phyloP scores from a whole-genome alignment of 1,284 basidiomycete genomes.

The Ceratobasidium sp. region DNA sequence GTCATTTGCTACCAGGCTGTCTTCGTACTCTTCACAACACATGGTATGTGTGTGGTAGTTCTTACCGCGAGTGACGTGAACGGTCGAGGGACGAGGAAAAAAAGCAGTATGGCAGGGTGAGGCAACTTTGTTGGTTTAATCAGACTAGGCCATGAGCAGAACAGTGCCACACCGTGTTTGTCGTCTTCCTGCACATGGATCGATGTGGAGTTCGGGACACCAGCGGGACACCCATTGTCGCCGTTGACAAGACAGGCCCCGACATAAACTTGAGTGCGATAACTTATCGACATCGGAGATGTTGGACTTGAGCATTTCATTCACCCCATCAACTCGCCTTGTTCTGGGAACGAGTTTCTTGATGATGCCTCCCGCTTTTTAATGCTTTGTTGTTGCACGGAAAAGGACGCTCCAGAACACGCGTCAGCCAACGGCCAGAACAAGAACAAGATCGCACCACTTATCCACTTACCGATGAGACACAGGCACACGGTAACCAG shows the following conservation, averaged over 20 bases:
- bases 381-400: slow-evolving; percentile 28
- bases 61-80: slow-evolving; percentile 12
- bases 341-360: not conserved
- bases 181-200: not conserved
- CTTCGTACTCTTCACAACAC: slow-evolving; percentile 21
- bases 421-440: too few relatives aligned
- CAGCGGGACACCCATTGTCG: not conserved
- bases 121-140: slow-evolving; percentile 4
- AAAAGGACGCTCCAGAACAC: too few relatives aligned
- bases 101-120: not conserved
- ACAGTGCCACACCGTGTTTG: slow-evolving; percentile 7
- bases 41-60: slow-evolving; percentile 6
- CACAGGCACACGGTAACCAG: too few relatives aligned
- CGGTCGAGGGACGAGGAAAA: not conserved
- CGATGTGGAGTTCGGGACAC: not conserved
- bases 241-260: not conserved
- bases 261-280: too few relatives aligned
- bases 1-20: slow-evolving; percentile 5
- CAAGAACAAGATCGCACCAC: too few relatives aligned
- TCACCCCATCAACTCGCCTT: not conserved
- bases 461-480: too few relatives aligned
- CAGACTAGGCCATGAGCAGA: not conserved
- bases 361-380: not conserved
- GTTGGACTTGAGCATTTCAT: not conserved
- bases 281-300: slow-evolving; percentile 18